Base-by-base conservation (phyloP, 352 stramenopile genomes). In the Globisporangium abappressorium region DNA sequence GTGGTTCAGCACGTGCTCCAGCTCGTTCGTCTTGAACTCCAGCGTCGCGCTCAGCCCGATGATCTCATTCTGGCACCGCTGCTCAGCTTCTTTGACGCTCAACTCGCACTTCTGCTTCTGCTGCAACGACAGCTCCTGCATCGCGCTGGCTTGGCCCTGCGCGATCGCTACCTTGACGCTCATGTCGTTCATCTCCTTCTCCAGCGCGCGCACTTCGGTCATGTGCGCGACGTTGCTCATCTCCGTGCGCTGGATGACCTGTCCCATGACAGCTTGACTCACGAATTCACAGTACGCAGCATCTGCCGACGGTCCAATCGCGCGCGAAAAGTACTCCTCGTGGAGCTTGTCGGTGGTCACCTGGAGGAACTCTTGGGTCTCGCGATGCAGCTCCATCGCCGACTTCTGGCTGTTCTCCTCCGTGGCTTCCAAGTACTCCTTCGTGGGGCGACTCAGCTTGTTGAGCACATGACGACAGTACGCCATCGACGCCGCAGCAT, bases 1-100 rank as follows among this genome's bases (percentile, higher is more conserved):
- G 72, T 95, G 86, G 70, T 91, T 93, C 55, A 94, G 65, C 66
- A 95, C 88, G 76, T 95, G 85, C 66, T 95, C 88, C 20, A 95
- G 71, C 70, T 95, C 87, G 67, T 93, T 91, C 18, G 85, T 94
- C 73, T 95, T 94, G 70, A 92, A 94, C 51, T 95, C 87, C 33
- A 95, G 67, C 36, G 82, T 88, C 30, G 86, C 84, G 15, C 78
- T 82, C 70, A 95, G 72, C 38, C 75, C 73, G 8, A 82, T 65
- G 46, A 94, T 76, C 67, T 95, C 85, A 26, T 77, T 80, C 18
- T 82, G 76, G 64, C 82, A 92, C 5, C 87, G 86, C 68, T 90
- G 80, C 64, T 94, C 86, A 18, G 82, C 81, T 62, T 95, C 88
- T 56, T 87, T 88, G 26, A 94, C 77, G 57, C 75, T 90, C 7